Conservation (phyloP, 2,329 filamentous ascomycete genomes). For the Aspergillus niger region DNA sequence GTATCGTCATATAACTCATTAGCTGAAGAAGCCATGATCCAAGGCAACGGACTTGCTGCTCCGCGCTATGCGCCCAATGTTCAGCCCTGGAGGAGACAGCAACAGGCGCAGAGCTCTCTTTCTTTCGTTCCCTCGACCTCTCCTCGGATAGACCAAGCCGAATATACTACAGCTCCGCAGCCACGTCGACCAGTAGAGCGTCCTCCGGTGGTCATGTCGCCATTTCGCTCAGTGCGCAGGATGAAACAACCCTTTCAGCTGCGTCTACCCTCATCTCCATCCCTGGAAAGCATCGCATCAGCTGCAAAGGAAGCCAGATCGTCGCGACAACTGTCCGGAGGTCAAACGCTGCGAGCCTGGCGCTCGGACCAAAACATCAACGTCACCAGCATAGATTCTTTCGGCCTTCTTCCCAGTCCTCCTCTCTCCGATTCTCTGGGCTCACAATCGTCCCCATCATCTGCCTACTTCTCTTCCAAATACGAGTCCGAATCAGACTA, state of each 20-base stretch:
- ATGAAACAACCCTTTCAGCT: slow-evolving; percentile 45
- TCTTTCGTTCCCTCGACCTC: slow-evolving; percentile 38
- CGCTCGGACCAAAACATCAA: slow-evolving; percentile 40
- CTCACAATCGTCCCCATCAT: slow-evolving; percentile 29
- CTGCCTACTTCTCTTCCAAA: slow-evolving; percentile 31
- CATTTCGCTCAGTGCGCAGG: slow-evolving; percentile 42
- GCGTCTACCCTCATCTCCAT: slow-evolving; percentile 38
- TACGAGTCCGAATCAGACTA: slow-evolving; percentile 22
- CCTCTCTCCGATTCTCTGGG: slow-evolving; percentile 38
- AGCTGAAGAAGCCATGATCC: slow-evolving; percentile 13
- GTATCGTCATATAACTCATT: slow-evolving; percentile 23
- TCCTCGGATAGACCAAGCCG: slow-evolving; percentile 32
- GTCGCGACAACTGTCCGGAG: slow-evolving; percentile 23
- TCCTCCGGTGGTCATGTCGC: slow-evolving; percentile 32
- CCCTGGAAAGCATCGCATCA: slow-evolving; percentile 29
- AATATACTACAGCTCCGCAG: slow-evolving; percentile 28
- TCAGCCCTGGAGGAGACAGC: slow-evolving; percentile 32
- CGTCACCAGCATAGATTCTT: slow-evolving; percentile 33
- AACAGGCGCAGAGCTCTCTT: slow-evolving; percentile 35
- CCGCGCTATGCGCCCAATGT: slow-evolving; percentile 27
- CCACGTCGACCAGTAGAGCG: slow-evolving; percentile 31
- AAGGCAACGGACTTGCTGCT: slow-evolving; percentile 19
- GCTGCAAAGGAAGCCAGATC: slow-evolving; percentile 23
- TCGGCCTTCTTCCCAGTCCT: slow-evolving; percentile 41
- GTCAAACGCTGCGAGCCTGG: slow-evolving; percentile 36